A percentile compares a stretch with the other conserved stretches of the same genome.
These are phyloP conservation scores for Trypanosoma vivax DNA, from an alignment of 208 protist genomes.

Conservation along the genomic window DNA sequence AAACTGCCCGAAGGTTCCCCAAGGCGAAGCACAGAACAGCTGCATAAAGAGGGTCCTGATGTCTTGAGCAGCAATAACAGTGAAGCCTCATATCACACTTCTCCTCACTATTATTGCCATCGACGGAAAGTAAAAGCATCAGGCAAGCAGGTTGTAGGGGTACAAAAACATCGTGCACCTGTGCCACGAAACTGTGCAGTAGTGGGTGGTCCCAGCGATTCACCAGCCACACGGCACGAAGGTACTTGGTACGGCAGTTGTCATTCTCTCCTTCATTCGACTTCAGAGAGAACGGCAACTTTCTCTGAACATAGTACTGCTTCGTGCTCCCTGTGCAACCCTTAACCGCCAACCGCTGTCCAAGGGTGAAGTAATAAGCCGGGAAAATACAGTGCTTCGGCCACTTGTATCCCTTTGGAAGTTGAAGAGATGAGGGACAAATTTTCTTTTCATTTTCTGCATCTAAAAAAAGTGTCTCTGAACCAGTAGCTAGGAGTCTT, in stretches of 20 bases:
- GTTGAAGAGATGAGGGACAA: constrained; percentile 1
- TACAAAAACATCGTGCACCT: constrained; percentile 11
- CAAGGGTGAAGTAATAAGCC: constrained; percentile 64
- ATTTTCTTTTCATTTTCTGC: constrained; percentile 22
- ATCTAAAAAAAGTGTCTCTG: constrained; percentile 42
- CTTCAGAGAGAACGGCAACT: constrained; percentile 20
- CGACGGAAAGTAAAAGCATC: neutral
- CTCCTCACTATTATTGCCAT: neutral
- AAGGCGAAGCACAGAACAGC: constrained; percentile 27
- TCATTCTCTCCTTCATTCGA: neutral
- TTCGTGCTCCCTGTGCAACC: neutral
- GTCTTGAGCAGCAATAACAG: constrained; percentile 45
- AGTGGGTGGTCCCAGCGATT: constrained; percentile 43
- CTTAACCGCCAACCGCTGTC: constrained; percentile 36
- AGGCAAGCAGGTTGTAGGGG: constrained; percentile 2
- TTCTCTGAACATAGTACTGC: constrained; percentile 53
- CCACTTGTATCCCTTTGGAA: constrained; percentile 1
- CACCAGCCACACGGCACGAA: constrained; percentile 58
- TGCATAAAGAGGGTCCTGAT: constrained; percentile 42
- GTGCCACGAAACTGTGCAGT: constrained; percentile 16
- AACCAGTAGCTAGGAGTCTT: neutral
- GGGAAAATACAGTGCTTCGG: constrained; percentile 20
- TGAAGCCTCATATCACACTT: constrained; percentile 1
- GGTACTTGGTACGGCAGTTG: constrained; percentile 8
- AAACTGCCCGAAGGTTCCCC: constrained; percentile 2